Conservation (phyloP, 345 rosid species). For the Anacardium occidentale region DNA sequence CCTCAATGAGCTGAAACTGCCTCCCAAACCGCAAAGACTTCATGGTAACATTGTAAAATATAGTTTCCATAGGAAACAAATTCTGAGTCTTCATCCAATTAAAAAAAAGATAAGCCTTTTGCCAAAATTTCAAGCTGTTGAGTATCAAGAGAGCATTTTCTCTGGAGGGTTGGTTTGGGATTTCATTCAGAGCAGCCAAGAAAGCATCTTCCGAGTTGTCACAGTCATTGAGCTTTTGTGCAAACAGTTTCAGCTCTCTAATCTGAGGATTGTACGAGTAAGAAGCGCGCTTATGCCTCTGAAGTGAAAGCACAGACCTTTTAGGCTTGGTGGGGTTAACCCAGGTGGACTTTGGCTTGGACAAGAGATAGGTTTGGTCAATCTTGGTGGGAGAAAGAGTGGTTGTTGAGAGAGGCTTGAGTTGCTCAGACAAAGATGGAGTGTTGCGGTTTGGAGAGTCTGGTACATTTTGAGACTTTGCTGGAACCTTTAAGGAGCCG, state of each 20-base stretch:
- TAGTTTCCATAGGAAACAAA: constrained; percentile 74
- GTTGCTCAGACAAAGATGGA: constrained; percentile 82
- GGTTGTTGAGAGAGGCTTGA: constrained; percentile 68
- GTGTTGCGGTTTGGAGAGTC: constrained; percentile 36
- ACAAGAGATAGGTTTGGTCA: constrained; percentile 42
- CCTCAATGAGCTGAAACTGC: constrained; percentile 81
- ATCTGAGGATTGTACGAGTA: constrained; percentile 61
- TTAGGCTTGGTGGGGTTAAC: constrained; percentile 79
- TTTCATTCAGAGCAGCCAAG: constrained; percentile 46
- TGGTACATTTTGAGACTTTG: constrained; percentile 34
- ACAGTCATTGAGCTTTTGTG: constrained; percentile 67
- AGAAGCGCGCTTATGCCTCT: constrained; percentile 67
- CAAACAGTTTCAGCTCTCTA: constrained; percentile 59
- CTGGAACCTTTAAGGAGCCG: constrained; percentile 28
- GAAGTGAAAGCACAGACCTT: constrained; percentile 82
- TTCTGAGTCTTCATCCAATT: constrained; percentile 66
- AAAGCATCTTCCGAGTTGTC: constrained; percentile 46
- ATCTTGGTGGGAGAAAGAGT: constrained; percentile 43
- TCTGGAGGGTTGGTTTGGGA: constrained; percentile 54
- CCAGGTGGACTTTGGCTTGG: constrained; percentile 80
- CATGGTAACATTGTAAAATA: constrained; percentile 78
- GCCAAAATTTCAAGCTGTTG: constrained; percentile 70
- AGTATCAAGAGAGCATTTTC: constrained; percentile 72
- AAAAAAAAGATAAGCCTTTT: constrained; percentile 63
- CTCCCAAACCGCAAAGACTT: constrained; percentile 81